Evolutionary conservation across 2,329 filamentous ascomycete species (phyloP), one percentile per base, ranked within the genome.

Genomic region (Aspergillus hiratsukae): DNA sequence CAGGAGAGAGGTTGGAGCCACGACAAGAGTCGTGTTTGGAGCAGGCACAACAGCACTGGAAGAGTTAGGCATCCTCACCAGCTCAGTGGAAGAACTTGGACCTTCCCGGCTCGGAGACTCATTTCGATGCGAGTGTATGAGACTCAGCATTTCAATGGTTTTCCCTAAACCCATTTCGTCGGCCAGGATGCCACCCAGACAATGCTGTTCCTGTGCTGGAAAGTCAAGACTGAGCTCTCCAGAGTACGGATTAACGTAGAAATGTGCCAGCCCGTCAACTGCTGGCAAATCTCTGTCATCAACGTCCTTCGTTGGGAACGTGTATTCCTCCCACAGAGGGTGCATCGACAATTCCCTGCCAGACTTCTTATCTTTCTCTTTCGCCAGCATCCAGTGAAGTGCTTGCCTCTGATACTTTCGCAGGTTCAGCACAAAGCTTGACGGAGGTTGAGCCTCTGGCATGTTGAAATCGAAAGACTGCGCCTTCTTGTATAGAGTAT

Each of bases 151-250:
- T 69, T 99, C 93, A 53, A 99, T 97, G 0, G 94, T 99, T 77
- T 99, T 99, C 35, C 94, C 94, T 1, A 99, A 80, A 49, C 94
- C 94, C 94, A 99, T 99, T 74, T 97, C 82, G 67, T 99, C 94
- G 8, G 94, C 94, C 45, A 99, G 78, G 56, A 99, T 90, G 5
- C 94, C 94, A 48, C 94, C 94, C 0, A 96, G 79, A 64, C 94
- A 99, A 69, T 95, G 90, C 69, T 97, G 94, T 66, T 97, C 91
- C 69, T 99, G 94, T 2, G 86, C 84, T 0, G 94, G 94, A 63
- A 99, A 99, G 5, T 96, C 86, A 0, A 97, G 78, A 1, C 91
- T 95, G 52, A 99, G 78, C 64, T 97, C 93, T 8, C 94, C 94
- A 6, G 92, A 97, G 72, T 99, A 99, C 0, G 93, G 93, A 66